Base-by-base conservation (phyloP, 2,329 filamentous ascomycete species). In the Penicillium sp. region DNA sequence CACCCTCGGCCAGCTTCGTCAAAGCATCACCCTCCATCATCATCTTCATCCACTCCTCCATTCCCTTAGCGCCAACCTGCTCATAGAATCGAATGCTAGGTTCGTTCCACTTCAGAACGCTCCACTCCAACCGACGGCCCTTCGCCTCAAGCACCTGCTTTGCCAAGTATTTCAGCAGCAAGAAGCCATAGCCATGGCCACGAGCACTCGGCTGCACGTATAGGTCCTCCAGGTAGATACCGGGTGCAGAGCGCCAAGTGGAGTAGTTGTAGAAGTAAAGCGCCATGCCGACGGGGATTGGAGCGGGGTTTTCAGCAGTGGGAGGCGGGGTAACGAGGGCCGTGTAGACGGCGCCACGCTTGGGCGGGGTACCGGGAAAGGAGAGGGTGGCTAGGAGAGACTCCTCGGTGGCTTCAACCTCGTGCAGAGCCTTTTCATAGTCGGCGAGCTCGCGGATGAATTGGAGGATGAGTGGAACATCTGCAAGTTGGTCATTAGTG, bases 241-340 rank as follows among this genome's bases (percentile, higher is more conserved):
- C 93, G 0, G 93, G 86, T 46, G 85, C 85, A n/a, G 90, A 85
- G 9, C 90, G 85, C 95, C 95, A 98, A 0, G 93, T 97, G 70
- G 88, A 92, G 78, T 96, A 98, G 77, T 93, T 98, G 81, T 93
- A 92, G 75, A 96, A 98, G 78, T 92, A 97, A 42, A 97, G 77
- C 1, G 92, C 92, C 84, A 97, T 91, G 48, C 89, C 92, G 0
- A 86, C 90, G 74, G 85, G 70, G 55, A 60, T 47, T 31, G 74
- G 64, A 50, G 63, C 37, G 56, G 69, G 61, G 58, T 63, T 73
- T 39, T 77, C 70, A 11, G 79, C 75, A 6, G 78, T 74, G 11
- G 80, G 76, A 23, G 82, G 76, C 27, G 80, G 77, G 64, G 81
- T 81, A 54, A 93, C 77, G 10, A 96, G 77, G 33, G 96, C 81